Base-by-base conservation (phyloP, 1,284 basidiomycete species). In the Microstroma glucosiphilum region DNA sequence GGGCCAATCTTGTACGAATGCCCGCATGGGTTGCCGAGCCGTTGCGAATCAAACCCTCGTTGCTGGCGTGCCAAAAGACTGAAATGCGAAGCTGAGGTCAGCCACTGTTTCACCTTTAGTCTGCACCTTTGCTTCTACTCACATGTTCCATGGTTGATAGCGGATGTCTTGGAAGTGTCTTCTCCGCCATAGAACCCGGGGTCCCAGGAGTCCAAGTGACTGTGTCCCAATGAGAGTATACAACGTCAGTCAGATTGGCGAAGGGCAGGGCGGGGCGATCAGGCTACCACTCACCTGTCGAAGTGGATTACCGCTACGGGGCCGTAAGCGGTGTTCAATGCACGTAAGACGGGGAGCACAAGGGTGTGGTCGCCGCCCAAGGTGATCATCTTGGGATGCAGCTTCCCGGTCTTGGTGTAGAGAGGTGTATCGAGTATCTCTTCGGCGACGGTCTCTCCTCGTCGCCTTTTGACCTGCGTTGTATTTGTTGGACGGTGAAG, bases 181-280 rank as follows among this genome's bases (percentile, higher is more conserved):
- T 64, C 66, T 9, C 43, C 65, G 43, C 62, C 61, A 0, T 64
- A 69, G 9, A 66, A 66, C 40, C 61, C 58, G 25, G 87, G 87
- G 69, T 86, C 88, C 87, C 87, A 88, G 6, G 89, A 82, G 64
- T 82, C 81, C 56, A 82, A 76, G 59, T 82, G 81, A 1, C 80
- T 37, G 30, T 37, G 30, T 3, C 30, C 4, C 3, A 37, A 3
- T 3, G 30, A 37, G 4, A 37, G 30, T 37, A 9, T 37, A 37
- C 30, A 4, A 37, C 30, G 9, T 37, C 30, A 37, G 9, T 37
- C 9, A 9, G 3, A 37, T 37, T 37, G 30, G 3, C 9, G 30
- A 37, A 9, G 4, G 30, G 30, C 30, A 37, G 3, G 30, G 30
- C 30, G 4, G 9, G 3, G 3, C 9, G 4, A 9, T 37, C 30